phyloP scores from a whole-genome alignment of 768 basidiomycete genomes.

The Pleurotus cornucopiae region DNA sequence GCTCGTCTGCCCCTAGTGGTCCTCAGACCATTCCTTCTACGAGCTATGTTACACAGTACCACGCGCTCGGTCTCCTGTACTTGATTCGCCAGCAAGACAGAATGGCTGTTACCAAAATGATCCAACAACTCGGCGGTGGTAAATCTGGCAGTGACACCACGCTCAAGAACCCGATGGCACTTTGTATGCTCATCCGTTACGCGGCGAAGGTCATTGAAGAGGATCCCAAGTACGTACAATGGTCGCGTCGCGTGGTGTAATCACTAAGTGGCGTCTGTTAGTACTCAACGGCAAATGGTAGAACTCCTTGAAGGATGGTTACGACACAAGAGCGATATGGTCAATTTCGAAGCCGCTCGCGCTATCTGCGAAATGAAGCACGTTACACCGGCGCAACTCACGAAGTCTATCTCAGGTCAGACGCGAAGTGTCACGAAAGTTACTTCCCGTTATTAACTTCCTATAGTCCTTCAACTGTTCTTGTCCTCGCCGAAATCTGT shows the following conservation, averaged over 20 bases:
- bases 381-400: conserved; percentile 71
- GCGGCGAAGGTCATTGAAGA: conserved; percentile 99
- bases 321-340: conserved; percentile 99
- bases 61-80: conserved; percentile 90
- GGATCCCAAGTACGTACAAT: conserved; percentile 82
- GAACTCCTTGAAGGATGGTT: conserved; percentile 94
- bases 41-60: conserved; percentile 95
- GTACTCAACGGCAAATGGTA: conserved; percentile 87
- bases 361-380: conserved; percentile 96
- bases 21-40: conserved; percentile 82
- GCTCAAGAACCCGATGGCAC: conserved; percentile 92
- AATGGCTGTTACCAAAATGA: conserved; percentile 99
- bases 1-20: conserved; percentile 50
- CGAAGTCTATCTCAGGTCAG: conserved; percentile 85
- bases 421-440: not conserved
- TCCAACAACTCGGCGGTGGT: conserved; percentile 92
- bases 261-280: not conserved
- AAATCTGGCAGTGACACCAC: conserved; percentile 80
- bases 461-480: conserved; percentile 87
- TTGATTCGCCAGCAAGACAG: conserved; percentile 95
- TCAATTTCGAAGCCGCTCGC: conserved; percentile 97
- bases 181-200: conserved; percentile 98
- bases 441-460: conserved; percentile 8
- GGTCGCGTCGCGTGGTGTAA: not conserved
- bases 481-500: conserved; percentile 92